A percentile compares a stretch with the other conserved stretches of the same genome.
Evolutionary conservation across 306 rosid species (phyloP).

Genomic region (Cucumis cinereus): DNA sequence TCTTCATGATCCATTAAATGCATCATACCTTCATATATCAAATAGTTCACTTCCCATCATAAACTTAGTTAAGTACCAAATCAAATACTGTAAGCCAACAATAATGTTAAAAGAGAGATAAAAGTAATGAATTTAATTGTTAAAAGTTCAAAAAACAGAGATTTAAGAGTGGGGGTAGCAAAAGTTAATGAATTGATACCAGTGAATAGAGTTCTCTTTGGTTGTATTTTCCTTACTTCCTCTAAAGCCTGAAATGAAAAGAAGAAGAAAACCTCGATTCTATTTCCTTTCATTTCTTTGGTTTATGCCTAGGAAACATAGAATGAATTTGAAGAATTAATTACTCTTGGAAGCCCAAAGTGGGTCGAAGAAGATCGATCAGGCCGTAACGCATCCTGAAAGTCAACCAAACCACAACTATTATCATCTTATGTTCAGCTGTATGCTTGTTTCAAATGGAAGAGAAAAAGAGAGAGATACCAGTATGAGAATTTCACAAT

Average conservation of each 20-base stretch:
- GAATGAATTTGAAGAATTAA: slow-evolving; percentile 2
- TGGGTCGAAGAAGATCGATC: slow-evolving; percentile 77
- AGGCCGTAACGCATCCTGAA: slow-evolving; percentile 82
- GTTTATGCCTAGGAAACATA: not conserved
- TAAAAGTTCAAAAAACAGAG: too few relatives aligned
- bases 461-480: slow-evolving; percentile 22
- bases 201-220: slow-evolving; percentile 75
- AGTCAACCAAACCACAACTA: not conserved
- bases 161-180: not conserved
- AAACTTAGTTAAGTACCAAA: not conserved
- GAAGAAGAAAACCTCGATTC: not conserved
- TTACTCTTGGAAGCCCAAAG: slow-evolving; percentile 93
- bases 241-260: slow-evolving; percentile 52
- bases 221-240: slow-evolving; percentile 85
- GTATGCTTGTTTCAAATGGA: not conserved
- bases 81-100: not conserved
- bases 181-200: slow-evolving; percentile 21
- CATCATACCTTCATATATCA: slow-evolving; percentile 73
- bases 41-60: not conserved
- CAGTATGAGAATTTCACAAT: slow-evolving; percentile 69
- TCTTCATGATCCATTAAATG: slow-evolving; percentile 92
- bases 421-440: not conserved
- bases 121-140: not conserved
- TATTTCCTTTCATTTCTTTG: not conserved
- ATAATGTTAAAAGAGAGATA: too few relatives aligned